These are phyloP conservation scores for Marchantia polymorpha DNA, from an alignment of 225 moss, liverwort and hornwort species.

Conservation along the genomic window DNA sequence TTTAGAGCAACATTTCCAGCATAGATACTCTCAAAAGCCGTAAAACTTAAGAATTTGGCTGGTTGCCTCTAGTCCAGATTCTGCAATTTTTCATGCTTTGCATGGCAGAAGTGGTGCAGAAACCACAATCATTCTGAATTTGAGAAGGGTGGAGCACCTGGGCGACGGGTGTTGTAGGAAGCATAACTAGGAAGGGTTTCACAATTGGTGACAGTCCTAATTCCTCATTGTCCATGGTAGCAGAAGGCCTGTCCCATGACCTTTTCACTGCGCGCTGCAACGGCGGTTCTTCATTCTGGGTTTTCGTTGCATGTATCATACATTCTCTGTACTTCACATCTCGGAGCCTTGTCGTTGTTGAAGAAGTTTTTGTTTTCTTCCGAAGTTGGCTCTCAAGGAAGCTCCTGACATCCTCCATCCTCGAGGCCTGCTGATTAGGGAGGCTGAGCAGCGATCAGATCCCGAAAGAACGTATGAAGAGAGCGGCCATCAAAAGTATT, in stretches of 20 bases:
- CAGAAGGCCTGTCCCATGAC: not conserved
- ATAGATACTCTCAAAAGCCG: not conserved
- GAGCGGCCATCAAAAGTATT: not conserved
- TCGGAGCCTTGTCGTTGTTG: conserved; percentile 20
- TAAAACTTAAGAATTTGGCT: too few species aligned
- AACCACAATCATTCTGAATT: not conserved
- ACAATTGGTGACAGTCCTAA: not conserved
- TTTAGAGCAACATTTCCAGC: not conserved
- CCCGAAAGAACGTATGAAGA: not conserved
- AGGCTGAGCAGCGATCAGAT: not conserved
- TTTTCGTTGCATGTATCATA: not conserved
- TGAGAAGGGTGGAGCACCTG: conserved; percentile 10
- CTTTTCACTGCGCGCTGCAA: not conserved
- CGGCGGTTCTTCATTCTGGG: conserved; percentile 17
- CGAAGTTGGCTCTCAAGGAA: conserved; percentile 25
- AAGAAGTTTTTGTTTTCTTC: conserved; percentile 12
- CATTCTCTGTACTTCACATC: conserved; percentile 22
- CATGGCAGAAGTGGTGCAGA: not conserved
- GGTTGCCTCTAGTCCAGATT: too few species aligned
- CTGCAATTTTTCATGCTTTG: not conserved
- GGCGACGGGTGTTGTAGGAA: conserved; percentile 6
- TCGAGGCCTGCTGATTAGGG: conserved; percentile 21
- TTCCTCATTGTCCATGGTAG: conserved; percentile 7
- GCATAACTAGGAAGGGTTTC: conserved; percentile 16
- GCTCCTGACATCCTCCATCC: conserved; percentile 23